Conservation (phyloP, 306 rosid species). For the Senna siamea region DNA sequence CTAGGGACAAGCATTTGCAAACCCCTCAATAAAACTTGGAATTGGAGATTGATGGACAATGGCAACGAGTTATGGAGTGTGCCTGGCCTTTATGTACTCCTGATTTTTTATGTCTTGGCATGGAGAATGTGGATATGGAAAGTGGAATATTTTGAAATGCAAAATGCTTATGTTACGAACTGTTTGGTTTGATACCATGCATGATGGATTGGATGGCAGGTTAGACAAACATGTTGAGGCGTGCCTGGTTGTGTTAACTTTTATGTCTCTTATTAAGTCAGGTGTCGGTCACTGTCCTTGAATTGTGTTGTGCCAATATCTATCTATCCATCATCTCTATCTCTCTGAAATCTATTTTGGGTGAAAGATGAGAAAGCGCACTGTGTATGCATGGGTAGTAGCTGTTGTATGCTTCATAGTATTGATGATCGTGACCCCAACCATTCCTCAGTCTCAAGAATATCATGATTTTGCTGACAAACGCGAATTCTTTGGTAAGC, state of each 20-base stretch:
- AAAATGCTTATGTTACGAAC: neutral
- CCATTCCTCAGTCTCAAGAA: conserved; percentile 77
- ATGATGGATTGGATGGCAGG: neutral
- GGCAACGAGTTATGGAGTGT: neutral
- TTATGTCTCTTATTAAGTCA: neutral
- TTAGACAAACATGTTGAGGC: neutral
- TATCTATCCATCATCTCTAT: neutral
- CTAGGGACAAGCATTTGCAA: neutral
- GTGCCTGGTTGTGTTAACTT: neutral
- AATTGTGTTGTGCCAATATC: neutral
- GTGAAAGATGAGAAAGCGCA: conserved; percentile 52
- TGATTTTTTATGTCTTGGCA: neutral
- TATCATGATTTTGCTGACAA: conserved; percentile 89
- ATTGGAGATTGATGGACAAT: neutral
- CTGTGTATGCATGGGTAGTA: conserved; percentile 50
- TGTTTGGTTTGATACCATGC: neutral
- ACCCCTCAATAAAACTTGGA: neutral
- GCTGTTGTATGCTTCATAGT: conserved; percentile 59
- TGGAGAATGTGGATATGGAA: neutral
- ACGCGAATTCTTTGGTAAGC: conserved; percentile 63
- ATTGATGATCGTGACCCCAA: conserved; percentile 70
- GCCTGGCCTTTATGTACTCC: neutral
- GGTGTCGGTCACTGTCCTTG: neutral
- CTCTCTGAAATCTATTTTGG: neutral
- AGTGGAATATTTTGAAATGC: neutral